Evolutionary conservation across 2,329 filamentous ascomycete genomes (phyloP), one percentile per base, ranked within the genome.

Genomic region (Tolypocladium pustulatum): DNA sequence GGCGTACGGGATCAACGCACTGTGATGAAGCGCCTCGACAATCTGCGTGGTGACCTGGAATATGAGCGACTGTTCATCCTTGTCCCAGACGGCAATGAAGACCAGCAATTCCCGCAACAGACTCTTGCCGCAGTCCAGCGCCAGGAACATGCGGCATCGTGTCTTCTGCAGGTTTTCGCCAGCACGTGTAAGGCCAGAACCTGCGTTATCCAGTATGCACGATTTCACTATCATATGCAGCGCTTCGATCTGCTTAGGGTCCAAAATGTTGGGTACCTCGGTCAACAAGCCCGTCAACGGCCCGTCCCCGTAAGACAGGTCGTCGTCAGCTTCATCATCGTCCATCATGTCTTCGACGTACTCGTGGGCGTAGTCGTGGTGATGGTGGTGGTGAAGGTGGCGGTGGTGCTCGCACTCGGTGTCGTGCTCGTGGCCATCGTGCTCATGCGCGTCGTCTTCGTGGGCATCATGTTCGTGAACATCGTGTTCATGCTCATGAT

Each of bases 31-130:
- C 0, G 93, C 90, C 69, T 96, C 90, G 74, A 97, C 90, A 61
- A 97, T 96, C 72, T 97, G 92, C 52, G 91, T 89, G 72, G 95
- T 97, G 71, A 97, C 90, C 71, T 96, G 93, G 77, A 96, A 97
- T 68, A 97, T 96, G 41, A 96, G 84, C 61, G 95, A 91, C 61
- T 93, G 88, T 70, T 97, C 92, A 46, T 91, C 88, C 66, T 97
- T 86, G 69, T 97, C 93, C 93, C 93, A 97, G 10, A 96, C 92
- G 6, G 93, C 93, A 62, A 97, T 96, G 71, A 97, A 97, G 60
- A 97, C 95, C 51, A 97, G 79, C 67, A 97, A 83, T 71, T 97
- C 93, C 58, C 93, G 82, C 1, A 97, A 78, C 4, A 97, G 78
- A 68, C 95, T 96, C 65, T 92, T 87, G 3, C 93, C 93, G 62